Percentiles rank a stretch among this genome's conserved stretches.
Evolutionary conservation across 495 filamentous ascomycete genomes (phyloP).

Genomic region (Aspergillus cavernicola): DNA sequence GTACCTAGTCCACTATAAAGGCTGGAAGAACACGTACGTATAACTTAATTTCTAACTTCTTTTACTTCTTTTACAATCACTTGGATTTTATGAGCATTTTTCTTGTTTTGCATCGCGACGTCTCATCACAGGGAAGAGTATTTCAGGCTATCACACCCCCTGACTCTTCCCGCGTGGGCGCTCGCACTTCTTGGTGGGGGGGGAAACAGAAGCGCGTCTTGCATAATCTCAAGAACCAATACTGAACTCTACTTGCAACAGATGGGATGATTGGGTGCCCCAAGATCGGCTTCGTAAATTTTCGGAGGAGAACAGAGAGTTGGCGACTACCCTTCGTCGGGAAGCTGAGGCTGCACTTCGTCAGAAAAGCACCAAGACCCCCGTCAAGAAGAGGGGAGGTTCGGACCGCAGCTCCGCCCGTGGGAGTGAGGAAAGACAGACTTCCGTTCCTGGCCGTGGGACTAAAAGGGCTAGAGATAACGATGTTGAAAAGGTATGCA

Average conservation of each 20-base stretch:
- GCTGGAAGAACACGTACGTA: conserved; percentile 94
- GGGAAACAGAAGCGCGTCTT: neutral
- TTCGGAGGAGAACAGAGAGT: conserved; percentile 87
- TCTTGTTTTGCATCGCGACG: neutral
- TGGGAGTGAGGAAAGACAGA: conserved; percentile 81
- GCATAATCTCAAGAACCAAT: conserved; percentile 1
- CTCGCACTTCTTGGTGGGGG: conserved; percentile 2
- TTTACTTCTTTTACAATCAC: too few species aligned
- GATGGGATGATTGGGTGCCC: conserved; percentile 98
- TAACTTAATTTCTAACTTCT: neutral
- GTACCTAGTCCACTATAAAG: conserved; percentile 97
- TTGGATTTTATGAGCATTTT: too few species aligned
- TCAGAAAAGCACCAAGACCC: conserved; percentile 38
- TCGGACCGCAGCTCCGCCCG: conserved; percentile 77
- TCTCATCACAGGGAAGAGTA: neutral
- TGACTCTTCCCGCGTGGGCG: conserved; percentile 8
- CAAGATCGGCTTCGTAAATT: conserved; percentile 92
- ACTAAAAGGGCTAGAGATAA: conserved; percentile 74
- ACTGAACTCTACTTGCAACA: conserved; percentile 26
- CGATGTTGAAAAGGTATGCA: conserved; percentile 78
- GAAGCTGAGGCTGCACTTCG: conserved; percentile 40
- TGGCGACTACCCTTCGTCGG: conserved; percentile 54
- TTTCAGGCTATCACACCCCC: neutral
- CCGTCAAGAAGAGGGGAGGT: conserved; percentile 58
- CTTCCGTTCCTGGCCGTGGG: conserved; percentile 59